A percentile compares a stretch with the other conserved stretches of the same genome.
Conservation (phyloP, 2,329 filamentous ascomycete genomes). For the Clathrospora elynae region DNA sequence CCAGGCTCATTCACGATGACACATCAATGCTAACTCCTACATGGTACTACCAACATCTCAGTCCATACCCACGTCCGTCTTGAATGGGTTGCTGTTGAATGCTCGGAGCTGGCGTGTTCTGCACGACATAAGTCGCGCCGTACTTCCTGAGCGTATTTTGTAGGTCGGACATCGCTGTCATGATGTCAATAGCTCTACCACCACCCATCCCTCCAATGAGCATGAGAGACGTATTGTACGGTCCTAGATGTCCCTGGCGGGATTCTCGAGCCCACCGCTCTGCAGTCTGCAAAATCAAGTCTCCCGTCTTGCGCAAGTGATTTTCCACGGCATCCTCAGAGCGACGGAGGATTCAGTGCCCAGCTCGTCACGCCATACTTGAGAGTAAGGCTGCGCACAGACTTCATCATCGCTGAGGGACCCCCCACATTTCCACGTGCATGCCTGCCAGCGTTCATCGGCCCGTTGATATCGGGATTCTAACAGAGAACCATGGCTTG, state of each 20-base stretch:
- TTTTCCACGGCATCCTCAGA: slow-evolving; percentile 20
- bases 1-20: too few species aligned
- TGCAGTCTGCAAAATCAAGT: slow-evolving; percentile 14
- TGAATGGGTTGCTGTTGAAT: neutral
- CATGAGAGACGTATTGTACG: neutral
- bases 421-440: neutral
- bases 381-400: slow-evolving; percentile 8
- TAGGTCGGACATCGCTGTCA: neutral
- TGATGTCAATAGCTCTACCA: neutral
- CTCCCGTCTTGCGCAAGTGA: slow-evolving; percentile 20
- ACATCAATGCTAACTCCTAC: too few species aligned
- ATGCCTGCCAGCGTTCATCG: slow-evolving; percentile 32
- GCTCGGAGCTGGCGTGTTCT: neutral
- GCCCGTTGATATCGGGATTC: slow-evolving; percentile 60
- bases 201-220: neutral
- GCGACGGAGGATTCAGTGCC: slow-evolving; percentile 20
- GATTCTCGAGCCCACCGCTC: slow-evolving; percentile 9
- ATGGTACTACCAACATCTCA: neutral
- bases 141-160: slow-evolving; percentile 2
- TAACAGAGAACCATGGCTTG: slow-evolving; percentile 62
- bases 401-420: neutral
- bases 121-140: slow-evolving; percentile 7
- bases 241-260: neutral
- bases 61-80: neutral
- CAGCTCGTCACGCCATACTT: slow-evolving; percentile 38